Conservation (phyloP, 331 rosid species). For the Telfairia occidentalis region DNA sequence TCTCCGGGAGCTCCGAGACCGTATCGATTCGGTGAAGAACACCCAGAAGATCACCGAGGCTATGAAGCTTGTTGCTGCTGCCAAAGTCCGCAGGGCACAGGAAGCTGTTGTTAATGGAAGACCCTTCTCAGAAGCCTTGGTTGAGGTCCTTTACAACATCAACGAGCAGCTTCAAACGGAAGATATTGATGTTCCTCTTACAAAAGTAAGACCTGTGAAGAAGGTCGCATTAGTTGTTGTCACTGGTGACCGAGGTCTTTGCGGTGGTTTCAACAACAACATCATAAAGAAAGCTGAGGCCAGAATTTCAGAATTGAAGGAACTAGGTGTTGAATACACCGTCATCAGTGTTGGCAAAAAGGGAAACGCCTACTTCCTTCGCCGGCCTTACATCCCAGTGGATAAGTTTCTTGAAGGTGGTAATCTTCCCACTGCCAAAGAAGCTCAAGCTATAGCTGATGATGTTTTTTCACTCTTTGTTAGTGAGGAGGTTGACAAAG, state of each 20-base stretch:
- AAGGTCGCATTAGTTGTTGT: slow-evolving; percentile 66
- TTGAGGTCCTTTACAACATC: slow-evolving; percentile 84
- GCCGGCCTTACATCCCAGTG: slow-evolving; percentile 71
- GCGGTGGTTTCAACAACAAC: slow-evolving; percentile 55
- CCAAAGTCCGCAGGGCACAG: slow-evolving; percentile 83
- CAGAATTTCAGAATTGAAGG: slow-evolving; percentile 51
- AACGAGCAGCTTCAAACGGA: slow-evolving; percentile 83
- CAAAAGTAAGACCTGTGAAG: slow-evolving; percentile 59
- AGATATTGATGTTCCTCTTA: slow-evolving; percentile 54
- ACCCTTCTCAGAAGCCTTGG: slow-evolving; percentile 76
- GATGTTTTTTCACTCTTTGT: slow-evolving; percentile 72
- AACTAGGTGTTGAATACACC: slow-evolving; percentile 47
- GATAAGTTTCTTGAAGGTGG: slow-evolving; percentile 62
- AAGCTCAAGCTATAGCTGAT: slow-evolving; percentile 85
- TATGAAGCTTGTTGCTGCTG: slow-evolving; percentile 90
- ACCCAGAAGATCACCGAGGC: slow-evolving; percentile 93
- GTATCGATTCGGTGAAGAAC: slow-evolving; percentile 60
- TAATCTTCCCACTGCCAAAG: slow-evolving; percentile 63
- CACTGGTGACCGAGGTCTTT: slow-evolving; percentile 83
- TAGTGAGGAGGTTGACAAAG: slow-evolving; percentile 78
- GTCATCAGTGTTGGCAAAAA: slow-evolving; percentile 68
- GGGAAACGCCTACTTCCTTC: slow-evolving; percentile 58
- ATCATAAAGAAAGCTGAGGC: slow-evolving; percentile 55
- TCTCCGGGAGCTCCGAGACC: slow-evolving; percentile 58
- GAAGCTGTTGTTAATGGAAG: slow-evolving; percentile 85